A percentile compares a stretch with the other conserved stretches of the same genome.
Conservation (phyloP, 108 stramenopile genomes). For the Nannochloropsis gaditana region DNA sequence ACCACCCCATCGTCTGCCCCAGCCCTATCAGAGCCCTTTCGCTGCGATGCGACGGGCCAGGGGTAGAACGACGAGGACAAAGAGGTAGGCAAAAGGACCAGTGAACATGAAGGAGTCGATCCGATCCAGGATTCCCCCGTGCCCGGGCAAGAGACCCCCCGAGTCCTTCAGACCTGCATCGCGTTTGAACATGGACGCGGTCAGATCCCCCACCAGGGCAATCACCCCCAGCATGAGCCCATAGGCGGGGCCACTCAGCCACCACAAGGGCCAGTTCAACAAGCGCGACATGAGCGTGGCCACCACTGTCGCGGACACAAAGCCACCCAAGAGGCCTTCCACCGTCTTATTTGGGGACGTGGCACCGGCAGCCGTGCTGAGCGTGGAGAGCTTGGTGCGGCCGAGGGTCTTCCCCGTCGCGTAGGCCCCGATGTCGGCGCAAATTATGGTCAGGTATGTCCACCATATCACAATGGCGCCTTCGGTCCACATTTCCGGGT, state of each 20-base stretch:
- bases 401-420: slow-evolving; percentile 75
- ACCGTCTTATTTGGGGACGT: slow-evolving; percentile 93
- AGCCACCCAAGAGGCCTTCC: slow-evolving; percentile 87
- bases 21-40: not conserved
- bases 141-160: slow-evolving; percentile 90
- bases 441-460: slow-evolving; percentile 87
- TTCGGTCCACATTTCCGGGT: slow-evolving; percentile 39
- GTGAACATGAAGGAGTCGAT: slow-evolving; percentile 92
- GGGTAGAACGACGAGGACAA: slow-evolving; percentile 37
- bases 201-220: slow-evolving; percentile 85
- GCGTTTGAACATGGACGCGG: slow-evolving; percentile 90
- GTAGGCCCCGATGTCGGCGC: slow-evolving; percentile 85
- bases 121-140: slow-evolving; percentile 91
- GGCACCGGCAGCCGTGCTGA: slow-evolving; percentile 60
- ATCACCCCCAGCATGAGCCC: slow-evolving; percentile 70
- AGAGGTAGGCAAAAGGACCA: slow-evolving; percentile 62
- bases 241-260: slow-evolving; percentile 70
- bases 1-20: not conserved
- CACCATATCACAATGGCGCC: slow-evolving; percentile 89
- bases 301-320: slow-evolving; percentile 60
- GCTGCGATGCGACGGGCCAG: slow-evolving; percentile 33
- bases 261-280: slow-evolving; percentile 80
- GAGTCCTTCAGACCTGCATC: slow-evolving; percentile 93
- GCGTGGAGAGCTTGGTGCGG: slow-evolving; percentile 25
- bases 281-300: slow-evolving; percentile 75